Evolutionary conservation across 805 yeast species (phyloP), one percentile per base, ranked within the genome.

Genomic region (Blastobotrys muscicola): DNA sequence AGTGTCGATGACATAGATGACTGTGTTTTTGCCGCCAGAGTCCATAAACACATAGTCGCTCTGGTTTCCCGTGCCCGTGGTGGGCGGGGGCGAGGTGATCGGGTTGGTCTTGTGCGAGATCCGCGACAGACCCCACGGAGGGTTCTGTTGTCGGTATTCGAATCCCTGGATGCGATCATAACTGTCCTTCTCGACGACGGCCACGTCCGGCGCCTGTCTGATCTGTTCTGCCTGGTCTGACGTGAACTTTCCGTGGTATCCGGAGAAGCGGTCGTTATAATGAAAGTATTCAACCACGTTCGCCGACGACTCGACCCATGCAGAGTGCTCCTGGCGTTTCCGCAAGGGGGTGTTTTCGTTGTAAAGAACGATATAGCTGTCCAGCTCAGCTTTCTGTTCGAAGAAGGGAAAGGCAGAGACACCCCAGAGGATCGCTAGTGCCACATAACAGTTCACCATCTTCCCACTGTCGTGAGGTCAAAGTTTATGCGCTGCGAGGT

Each of bases 61-160:
- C 26, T 29, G 12, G 68, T 79, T 80, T 42, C 80, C 72, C 46
- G 80, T 80, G 49, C 82, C 70, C 50, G 78, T 75, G 57, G 82
- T 70, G 6, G 26, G 26, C 6, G 26, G 26, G 6, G 26, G 26
- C 4, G 26, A 20, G 6, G 26, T 20, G 26, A 20, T 20, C 12
- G 80, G 71, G 42, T 49, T 56, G 45, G 78, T 75, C 65, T 89
- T 76, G 67, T 86, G 95, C 20, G 95, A 83, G 48, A 87, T 77
- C 71, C 96, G 77, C 20, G 94, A 84, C 50, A 87, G 74, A 56
- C 96, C 96, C 96, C 96, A 87, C 38, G 95, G 94, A 26, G 95
- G 89, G 49, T 87, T 87, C 51, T 75, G 74, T 68, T 86, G 92
- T 47, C 34, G 44, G 36, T 76, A 72, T 48, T 78, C 75, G 42